Percentiles rank a stretch among this genome's conserved stretches.
Evolutionary conservation across 2,329 filamentous ascomycete genomes (phyloP).

Genomic region (Zymoseptoria ardabiliae): DNA sequence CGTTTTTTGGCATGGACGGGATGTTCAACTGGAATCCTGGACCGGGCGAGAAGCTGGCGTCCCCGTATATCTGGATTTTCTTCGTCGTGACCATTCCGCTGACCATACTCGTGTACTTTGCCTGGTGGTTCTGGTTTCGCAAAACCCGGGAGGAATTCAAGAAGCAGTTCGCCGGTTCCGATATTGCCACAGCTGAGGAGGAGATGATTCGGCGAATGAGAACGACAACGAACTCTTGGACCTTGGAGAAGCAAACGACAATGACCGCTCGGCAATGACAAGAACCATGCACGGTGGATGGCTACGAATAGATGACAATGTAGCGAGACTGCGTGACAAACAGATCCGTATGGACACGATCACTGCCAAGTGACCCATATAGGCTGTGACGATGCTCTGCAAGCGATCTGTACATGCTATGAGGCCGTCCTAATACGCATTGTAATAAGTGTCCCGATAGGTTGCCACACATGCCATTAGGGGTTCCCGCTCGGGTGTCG

Average conservation of each 20-base stretch:
- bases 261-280: constrained; percentile 2
- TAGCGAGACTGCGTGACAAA: background rate
- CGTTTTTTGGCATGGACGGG: constrained; percentile 29
- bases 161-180: constrained; percentile 20
- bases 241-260: constrained; percentile 12
- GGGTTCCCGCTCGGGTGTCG: no score
- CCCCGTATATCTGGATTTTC: constrained; percentile 27
- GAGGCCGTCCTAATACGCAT: background rate
- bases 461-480: no score
- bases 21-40: constrained; percentile 23
- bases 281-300: background rate
- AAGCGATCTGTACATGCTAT: background rate
- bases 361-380: background rate
- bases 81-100: constrained; percentile 29
- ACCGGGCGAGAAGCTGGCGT: constrained; percentile 20
- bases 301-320: background rate
- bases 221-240: constrained; percentile 21
- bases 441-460: no score
- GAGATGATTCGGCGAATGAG: constrained; percentile 25
- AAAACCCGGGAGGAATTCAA: constrained; percentile 21
- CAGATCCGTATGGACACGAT: background rate
- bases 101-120: constrained; percentile 23
- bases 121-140: constrained; percentile 27
- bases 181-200: constrained; percentile 24
- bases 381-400: no score